Evolutionary conservation across 352 stramenopile genomes (phyloP).

Genomic region (Globisporangium polare): DNA sequence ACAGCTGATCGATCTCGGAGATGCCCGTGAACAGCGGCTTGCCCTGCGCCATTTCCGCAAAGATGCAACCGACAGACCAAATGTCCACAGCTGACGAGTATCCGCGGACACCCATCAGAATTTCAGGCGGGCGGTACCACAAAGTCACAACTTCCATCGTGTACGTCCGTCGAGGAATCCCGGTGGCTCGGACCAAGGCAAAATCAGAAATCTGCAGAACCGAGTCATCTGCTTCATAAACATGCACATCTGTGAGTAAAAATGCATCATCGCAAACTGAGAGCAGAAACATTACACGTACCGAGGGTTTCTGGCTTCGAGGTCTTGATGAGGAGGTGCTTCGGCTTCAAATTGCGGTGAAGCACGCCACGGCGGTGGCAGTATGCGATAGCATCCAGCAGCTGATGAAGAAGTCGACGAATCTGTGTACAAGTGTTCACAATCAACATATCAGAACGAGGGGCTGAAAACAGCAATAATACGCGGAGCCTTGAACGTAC

Average conservation of each 20-base stretch:
- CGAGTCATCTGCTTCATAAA: slow-evolving; percentile 38
- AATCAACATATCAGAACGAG: background rate
- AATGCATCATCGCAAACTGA: background rate
- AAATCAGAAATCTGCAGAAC: slow-evolving; percentile 87
- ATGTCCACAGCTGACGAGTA: slow-evolving; percentile 90
- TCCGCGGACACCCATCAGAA: slow-evolving; percentile 84
- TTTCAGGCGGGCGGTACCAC: slow-evolving; percentile 89
- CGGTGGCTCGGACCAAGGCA: slow-evolving; percentile 81
- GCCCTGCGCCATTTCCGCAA: slow-evolving; percentile 94
- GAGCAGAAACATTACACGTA: slow-evolving; percentile 16
- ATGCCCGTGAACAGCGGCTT: slow-evolving; percentile 81
- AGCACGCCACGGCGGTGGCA: slow-evolving; percentile 86
- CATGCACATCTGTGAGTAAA: background rate
- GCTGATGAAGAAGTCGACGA: slow-evolving; percentile 76
- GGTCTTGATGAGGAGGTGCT: slow-evolving; percentile 86
- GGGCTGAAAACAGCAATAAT: background rate
- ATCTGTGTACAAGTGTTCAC: no score
- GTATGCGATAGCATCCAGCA: slow-evolving; percentile 86
- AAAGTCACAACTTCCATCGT: slow-evolving; percentile 91
- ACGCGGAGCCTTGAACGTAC: slow-evolving; percentile 25
- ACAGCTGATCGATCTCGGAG: slow-evolving; percentile 83
- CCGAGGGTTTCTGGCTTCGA: slow-evolving; percentile 52
- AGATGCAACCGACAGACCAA: slow-evolving; percentile 96
- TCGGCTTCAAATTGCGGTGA: slow-evolving; percentile 89
- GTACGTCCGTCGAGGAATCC: slow-evolving; percentile 85